phyloP scores from a whole-genome alignment of 208 protist genomes.

The Vickermania ingenoplastis region DNA sequence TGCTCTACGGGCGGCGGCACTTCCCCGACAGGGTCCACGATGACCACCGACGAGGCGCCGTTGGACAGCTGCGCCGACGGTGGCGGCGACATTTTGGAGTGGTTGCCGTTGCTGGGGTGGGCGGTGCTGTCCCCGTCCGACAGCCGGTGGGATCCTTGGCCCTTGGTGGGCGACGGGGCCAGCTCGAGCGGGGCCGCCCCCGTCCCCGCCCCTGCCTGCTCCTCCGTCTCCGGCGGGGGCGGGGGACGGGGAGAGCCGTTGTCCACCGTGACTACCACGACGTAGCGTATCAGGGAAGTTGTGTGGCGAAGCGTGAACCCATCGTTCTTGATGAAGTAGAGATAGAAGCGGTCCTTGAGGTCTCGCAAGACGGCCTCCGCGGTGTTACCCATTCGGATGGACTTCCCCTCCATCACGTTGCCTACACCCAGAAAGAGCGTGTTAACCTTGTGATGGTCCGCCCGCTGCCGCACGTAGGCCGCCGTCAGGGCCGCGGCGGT shows the following conservation, averaged over 20 bases:
- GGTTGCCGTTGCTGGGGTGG: not conserved
- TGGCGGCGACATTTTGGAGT: not conserved
- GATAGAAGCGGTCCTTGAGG: conserved; percentile 13
- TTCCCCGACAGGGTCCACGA: not conserved
- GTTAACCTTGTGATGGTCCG: conserved; percentile 24
- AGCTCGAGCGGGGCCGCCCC: too few species aligned
- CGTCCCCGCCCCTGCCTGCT: not conserved
- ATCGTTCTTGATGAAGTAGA: conserved; percentile 63
- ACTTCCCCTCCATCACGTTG: conserved; percentile 41
- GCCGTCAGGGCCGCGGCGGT: conserved; percentile 5
- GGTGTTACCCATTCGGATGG: conserved; percentile 26
- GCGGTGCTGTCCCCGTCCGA: not conserved
- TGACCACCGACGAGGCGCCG: not conserved
- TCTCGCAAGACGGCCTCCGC: conserved; percentile 15
- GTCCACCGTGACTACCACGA: conserved; percentile 18
- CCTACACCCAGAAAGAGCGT: conserved; percentile 50
- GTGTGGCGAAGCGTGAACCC: conserved; percentile 33
- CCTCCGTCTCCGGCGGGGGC: not conserved
- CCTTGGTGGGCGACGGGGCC: not conserved
- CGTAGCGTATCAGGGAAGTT: conserved; percentile 25
- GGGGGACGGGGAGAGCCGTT: not conserved
- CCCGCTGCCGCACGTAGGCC: conserved; percentile 18
- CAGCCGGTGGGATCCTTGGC: not conserved
- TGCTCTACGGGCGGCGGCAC: not conserved
- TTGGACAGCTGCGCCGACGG: not conserved